These are phyloP conservation scores for Bocquillonia castaneifolia DNA, from an alignment of 441 rosid genomes.

Conservation along the genomic window DNA sequence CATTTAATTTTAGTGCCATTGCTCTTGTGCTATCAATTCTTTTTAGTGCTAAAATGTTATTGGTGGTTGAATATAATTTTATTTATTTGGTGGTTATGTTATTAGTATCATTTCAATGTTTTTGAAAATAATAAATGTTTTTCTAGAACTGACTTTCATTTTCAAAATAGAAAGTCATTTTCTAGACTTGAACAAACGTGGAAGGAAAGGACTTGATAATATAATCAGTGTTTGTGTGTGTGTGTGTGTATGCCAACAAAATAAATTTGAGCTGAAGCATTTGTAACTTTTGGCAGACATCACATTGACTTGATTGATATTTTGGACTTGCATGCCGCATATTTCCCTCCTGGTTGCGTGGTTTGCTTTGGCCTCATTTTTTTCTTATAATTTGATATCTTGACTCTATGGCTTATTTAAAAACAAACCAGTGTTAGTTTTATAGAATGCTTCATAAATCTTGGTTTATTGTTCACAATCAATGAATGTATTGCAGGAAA, in stretches of 20 bases:
- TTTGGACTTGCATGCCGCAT: neutral
- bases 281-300: neutral
- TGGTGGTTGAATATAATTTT: too few relatives aligned
- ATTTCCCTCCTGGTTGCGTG: too few relatives aligned
- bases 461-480: conserved; percentile 4
- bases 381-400: neutral
- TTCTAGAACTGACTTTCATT: neutral
- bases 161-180: neutral
- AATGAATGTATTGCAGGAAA: conserved; percentile 44
- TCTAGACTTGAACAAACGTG: neutral
- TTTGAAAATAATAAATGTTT: neutral
- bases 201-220: neutral
- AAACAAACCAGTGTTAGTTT: neutral
- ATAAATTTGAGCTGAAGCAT: neutral
- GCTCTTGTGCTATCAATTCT: too few relatives aligned
- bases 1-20: too few relatives aligned
- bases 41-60: too few relatives aligned
- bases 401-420: neutral
- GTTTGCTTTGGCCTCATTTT: neutral
- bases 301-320: neutral
- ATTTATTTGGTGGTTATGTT: too few relatives aligned
- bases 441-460: conserved; percentile 3
- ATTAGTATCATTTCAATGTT: too few relatives aligned
- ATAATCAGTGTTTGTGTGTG: too few relatives aligned
- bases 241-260: too few relatives aligned